Percentiles rank a stretch among this genome's conserved stretches.
Evolutionary conservation across 805 yeast species (phyloP).

Genomic region (Clavispora santaluciae): DNA sequence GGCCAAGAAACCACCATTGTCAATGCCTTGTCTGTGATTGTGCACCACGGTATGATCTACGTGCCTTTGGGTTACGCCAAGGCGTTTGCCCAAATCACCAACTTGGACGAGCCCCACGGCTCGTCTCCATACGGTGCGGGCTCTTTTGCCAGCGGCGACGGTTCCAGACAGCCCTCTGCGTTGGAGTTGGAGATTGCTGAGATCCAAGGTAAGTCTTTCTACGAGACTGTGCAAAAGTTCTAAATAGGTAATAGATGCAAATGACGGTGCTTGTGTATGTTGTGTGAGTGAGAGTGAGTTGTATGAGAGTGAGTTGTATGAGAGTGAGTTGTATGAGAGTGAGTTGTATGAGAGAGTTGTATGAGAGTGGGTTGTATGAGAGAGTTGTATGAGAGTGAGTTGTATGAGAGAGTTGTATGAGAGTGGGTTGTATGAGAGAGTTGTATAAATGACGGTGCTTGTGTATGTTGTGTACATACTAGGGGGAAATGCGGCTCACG

Average conservation of each 20-base stretch:
- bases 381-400: too few relatives aligned
- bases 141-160: constrained; percentile 16
- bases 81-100: constrained; percentile 15
- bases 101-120: constrained; percentile 16
- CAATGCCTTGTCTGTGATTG: constrained; percentile 16
- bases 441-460: too few relatives aligned
- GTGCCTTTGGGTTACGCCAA: constrained; percentile 19
- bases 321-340: too few relatives aligned
- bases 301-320: too few relatives aligned
- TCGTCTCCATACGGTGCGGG: constrained; percentile 19
- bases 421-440: too few relatives aligned
- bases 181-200: constrained; percentile 19
- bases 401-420: too few relatives aligned
- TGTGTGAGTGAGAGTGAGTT: too few relatives aligned
- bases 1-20: constrained; percentile 18
- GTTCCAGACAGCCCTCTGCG: constrained; percentile 17
- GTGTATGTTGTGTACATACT: constrained; percentile 2
- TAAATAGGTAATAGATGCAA: constrained; percentile 1
- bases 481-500: constrained; percentile 70
- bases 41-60: constrained; percentile 19
- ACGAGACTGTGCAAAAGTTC: constrained; percentile 16
- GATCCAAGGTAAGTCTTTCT: constrained; percentile 17
- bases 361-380: too few relatives aligned
- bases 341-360: too few relatives aligned
- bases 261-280: too few relatives aligned